phyloP scores from a whole-genome alignment of 2,329 filamentous ascomycete species.

The Colletotrichum kahawae region DNA sequence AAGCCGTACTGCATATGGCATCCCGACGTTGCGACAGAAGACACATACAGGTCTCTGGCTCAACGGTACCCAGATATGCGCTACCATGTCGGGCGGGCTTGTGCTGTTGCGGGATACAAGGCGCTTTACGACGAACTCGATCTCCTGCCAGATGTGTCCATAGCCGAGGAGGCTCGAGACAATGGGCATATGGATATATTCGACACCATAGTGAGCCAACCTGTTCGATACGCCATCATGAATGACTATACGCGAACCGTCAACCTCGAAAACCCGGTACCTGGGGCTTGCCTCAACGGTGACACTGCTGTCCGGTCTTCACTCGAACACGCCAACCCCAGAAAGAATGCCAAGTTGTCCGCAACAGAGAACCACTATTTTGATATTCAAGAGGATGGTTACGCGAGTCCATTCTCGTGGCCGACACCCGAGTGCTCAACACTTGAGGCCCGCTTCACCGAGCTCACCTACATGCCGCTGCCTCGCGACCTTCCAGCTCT shows the following conservation, averaged over 20 bases:
- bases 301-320: slow-evolving; percentile 34
- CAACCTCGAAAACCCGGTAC: not conserved
- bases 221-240: slow-evolving; percentile 36
- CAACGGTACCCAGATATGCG: slow-evolving; percentile 33
- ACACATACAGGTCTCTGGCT: slow-evolving; percentile 39
- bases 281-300: slow-evolving; percentile 32
- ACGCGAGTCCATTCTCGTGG: slow-evolving; percentile 12
- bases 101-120: slow-evolving; percentile 41
- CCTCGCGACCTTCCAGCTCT: slow-evolving; percentile 38
- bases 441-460: slow-evolving; percentile 10
- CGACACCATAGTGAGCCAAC: slow-evolving; percentile 31
- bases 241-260: slow-evolving; percentile 37
- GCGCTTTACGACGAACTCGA: slow-evolving; percentile 39
- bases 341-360: not conserved
- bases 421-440: not conserved
- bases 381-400: slow-evolving; percentile 35
- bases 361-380: not conserved
- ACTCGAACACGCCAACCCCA: not conserved
- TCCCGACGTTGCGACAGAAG: slow-evolving; percentile 38
- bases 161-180: slow-evolving; percentile 46
- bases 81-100: slow-evolving; percentile 44
- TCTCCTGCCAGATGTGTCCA: slow-evolving; percentile 40
- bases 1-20: slow-evolving; percentile 48
- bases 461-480: slow-evolving; percentile 33
- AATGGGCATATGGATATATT: slow-evolving; percentile 31